Evolutionary conservation across 371 early-diverging fungal genomes (phyloP).

Genomic region (Nematocida sp.): DNA sequence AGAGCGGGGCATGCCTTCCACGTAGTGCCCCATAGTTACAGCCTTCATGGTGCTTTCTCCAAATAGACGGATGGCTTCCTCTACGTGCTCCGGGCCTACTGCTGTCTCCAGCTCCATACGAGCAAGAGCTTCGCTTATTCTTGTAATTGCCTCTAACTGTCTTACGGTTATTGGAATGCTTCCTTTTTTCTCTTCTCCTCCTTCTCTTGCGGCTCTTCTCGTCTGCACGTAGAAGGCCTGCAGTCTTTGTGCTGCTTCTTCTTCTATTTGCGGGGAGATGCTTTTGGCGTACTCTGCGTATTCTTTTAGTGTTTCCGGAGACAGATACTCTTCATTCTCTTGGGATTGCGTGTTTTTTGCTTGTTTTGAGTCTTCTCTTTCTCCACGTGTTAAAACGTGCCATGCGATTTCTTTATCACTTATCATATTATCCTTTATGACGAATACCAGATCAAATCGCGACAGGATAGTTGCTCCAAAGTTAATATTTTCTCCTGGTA

Average conservation of each 20-base stretch:
- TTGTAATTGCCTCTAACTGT: slow-evolving; percentile 96
- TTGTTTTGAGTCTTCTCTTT: slow-evolving; percentile 51
- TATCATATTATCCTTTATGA: slow-evolving; percentile 81
- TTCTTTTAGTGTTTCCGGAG: slow-evolving; percentile 54
- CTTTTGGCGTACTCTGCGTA: slow-evolving; percentile 65
- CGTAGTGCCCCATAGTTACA: slow-evolving; percentile 65
- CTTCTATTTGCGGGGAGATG: slow-evolving; percentile 61
- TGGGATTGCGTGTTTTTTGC: slow-evolving; percentile 11
- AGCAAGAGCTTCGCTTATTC: slow-evolving; percentile 95
- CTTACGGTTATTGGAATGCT: slow-evolving; percentile 95
- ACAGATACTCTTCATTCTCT: slow-evolving; percentile 14
- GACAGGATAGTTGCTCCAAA: slow-evolving; percentile 96
- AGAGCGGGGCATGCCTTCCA: slow-evolving; percentile 66
- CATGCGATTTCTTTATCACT: slow-evolving; percentile 72
- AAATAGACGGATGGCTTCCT: slow-evolving; percentile 95
- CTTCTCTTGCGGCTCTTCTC: slow-evolving; percentile 75
- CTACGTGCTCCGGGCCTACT: slow-evolving; percentile 82
- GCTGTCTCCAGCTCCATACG: slow-evolving; percentile 84
- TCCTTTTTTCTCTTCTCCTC: slow-evolving; percentile 73
- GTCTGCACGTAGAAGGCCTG: slow-evolving; percentile 85
- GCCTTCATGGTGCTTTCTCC: slow-evolving; percentile 94
- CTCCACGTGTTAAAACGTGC: slow-evolving; percentile 59
- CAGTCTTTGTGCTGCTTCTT: slow-evolving; percentile 68
- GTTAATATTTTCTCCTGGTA: slow-evolving; percentile 86
- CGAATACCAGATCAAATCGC: slow-evolving; percentile 91